Base-by-base conservation (phyloP, 2,329 filamentous ascomycete species). In the Stachybotrys echinatus region DNA sequence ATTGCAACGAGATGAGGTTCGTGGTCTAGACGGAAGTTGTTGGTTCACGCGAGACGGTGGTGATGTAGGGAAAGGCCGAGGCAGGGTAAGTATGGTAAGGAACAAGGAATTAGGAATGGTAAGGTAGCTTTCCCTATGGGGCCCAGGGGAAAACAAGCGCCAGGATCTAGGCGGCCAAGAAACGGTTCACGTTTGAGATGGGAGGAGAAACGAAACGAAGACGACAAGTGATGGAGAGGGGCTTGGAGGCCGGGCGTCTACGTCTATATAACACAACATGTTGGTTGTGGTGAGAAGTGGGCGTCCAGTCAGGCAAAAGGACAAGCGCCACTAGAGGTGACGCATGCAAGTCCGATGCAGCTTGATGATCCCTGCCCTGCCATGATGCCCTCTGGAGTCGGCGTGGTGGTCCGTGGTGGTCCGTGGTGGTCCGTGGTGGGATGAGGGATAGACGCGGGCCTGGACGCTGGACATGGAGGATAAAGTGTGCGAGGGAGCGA, bases 251-350 rank as follows among this genome's bases (percentile, higher is more conserved):
- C 43, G 59, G 57, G 59, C 55, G 54, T 52, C 49, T 52, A 58
- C 59, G 59, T 56, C 59, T 61, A 62, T 61, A 61, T 61, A 48
- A 43, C 21, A 34, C 27, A 14, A 34, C 27, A 14, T 34, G 27
- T 34, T 34, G 27, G 27, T 34, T 43, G 27, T 22, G 4, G 42
- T 49, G 40, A 39, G n/a, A n/a, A n/a, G n/a, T n/a, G n/a, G n/a
- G n/a, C n/a, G n/a, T n/a, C n/a, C n/a, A n/a, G n/a, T n/a, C n/a
- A n/a, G n/a, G n/a, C n/a, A n/a, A n/a, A n/a, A n/a, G n/a, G n/a
- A n/a, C n/a, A n/a, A n/a, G n/a, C n/a, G n/a, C n/a, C n/a, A n/a
- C n/a, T n/a, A n/a, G n/a, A n/a, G n/a, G n/a, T n/a, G n/a, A n/a
- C n/a, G n/a, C n/a, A n/a, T n/a, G n/a, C n/a, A n/a, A n/a, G n/a